Base-by-base conservation (phyloP, 2,329 filamentous ascomycete genomes). In the Pseudopyricularia javanii region DNA sequence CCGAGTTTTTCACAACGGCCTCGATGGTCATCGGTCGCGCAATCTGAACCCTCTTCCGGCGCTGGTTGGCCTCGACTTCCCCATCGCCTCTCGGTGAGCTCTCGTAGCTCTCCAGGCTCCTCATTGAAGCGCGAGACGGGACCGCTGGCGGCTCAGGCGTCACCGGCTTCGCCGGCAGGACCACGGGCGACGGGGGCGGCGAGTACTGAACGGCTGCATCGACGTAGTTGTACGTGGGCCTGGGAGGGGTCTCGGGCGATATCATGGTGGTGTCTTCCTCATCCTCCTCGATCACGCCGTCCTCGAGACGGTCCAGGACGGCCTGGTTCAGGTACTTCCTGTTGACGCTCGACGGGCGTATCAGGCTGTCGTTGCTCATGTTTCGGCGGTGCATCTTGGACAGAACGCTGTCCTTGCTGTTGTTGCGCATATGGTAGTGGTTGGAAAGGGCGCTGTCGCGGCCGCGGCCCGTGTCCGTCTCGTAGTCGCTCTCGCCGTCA, bases 171-270 rank as follows among this genome's bases (percentile, higher is more conserved):
- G 58, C 59, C 0, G 73, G 65, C 9, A 62, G 56, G 5, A 74
- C 53, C 59, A 73, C 74, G 1, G 88, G 88, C 2, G 89, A 94
- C 3, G 85, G 76, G 2, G 88, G 88, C 47, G 89, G 90, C 33
- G 89, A 93, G 62, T 80, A 93, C 65, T 96, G 91, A 32, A 88
- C 76, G 3, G 83, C 87, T n/a, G 77, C 78, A 62, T 94, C 87
- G 37, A 79, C 78, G 70, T 93, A 94, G 54, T 74, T 70, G 45
- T 69, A 63, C 55, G 72, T 74, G 9, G 66, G 63, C 2, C 58
- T 26, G 15, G 14, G 20, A n/a, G 14, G 43, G 20, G 40, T 45
- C 4, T 45, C 40, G 8, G 26, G 30, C 51, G 60, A 59, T 47
- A 57, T 54, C 40, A 45, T 55, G 49, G 47, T 51, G 62, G 56